Evolutionary conservation across 257 asterid species (phyloP).

Genomic region (Mitragyna speciosa): DNA sequence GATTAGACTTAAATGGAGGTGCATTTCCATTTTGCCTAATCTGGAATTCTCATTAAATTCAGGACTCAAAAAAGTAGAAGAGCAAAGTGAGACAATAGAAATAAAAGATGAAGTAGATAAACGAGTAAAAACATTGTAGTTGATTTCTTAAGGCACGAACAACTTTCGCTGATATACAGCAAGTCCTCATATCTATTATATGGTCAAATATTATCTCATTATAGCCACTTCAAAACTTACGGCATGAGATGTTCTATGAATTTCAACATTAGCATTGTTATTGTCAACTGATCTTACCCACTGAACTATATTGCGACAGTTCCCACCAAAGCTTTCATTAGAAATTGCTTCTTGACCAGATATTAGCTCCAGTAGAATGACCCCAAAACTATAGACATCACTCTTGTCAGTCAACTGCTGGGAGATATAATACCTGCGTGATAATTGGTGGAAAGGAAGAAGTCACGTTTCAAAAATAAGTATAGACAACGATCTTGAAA

Average conservation of each 20-base stretch:
- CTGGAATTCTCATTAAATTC: neutral
- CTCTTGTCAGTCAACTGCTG: slow-evolving; percentile 98
- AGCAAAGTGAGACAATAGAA: neutral
- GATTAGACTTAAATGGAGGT: neutral
- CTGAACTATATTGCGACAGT: slow-evolving; percentile 93
- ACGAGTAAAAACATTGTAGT: neutral
- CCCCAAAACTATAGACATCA: slow-evolving; percentile 94
- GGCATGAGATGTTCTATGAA: neutral
- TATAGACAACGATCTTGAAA: neutral
- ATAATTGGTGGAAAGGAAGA: slow-evolving; percentile 3
- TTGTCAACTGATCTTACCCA: slow-evolving; percentile 58
- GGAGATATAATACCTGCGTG: slow-evolving; percentile 84
- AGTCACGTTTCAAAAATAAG: neutral
- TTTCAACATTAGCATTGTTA: neutral
- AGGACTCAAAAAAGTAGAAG: neutral
- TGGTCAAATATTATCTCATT: neutral
- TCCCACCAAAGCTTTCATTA: slow-evolving; percentile 71
- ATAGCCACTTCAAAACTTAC: neutral
- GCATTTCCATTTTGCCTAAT: too few relatives aligned
- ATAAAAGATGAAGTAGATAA: neutral
- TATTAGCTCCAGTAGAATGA: slow-evolving; percentile 88
- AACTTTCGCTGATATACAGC: neutral
- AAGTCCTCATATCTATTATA: neutral
- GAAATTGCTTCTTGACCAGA: slow-evolving; percentile 99
- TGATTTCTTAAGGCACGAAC: neutral